Conservation (phyloP, 2,329 filamentous ascomycete species). For the Fusarium guadeloupense region DNA sequence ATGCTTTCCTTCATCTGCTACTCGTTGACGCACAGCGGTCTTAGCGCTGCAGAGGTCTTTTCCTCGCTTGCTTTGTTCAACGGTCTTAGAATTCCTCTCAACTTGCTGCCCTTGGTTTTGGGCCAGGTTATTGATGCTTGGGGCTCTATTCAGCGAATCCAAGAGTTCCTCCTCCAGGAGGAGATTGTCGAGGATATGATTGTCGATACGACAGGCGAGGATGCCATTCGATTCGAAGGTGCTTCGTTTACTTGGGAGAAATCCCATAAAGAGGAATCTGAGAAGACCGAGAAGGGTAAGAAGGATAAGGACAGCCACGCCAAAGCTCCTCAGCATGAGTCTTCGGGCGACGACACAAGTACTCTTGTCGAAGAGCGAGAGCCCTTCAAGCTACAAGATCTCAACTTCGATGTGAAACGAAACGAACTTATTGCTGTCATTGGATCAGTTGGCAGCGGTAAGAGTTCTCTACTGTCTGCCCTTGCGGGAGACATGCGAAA, state of each 20-base stretch:
- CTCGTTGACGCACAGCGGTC: conserved; percentile 69
- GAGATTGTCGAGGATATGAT: conserved; percentile 79
- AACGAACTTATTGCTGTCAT: conserved; percentile 88
- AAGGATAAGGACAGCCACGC: conserved; percentile 48
- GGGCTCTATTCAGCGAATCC: conserved; percentile 83
- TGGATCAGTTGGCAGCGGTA: conserved; percentile 87
- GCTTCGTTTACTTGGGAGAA: conserved; percentile 91
- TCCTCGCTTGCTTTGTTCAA: conserved; percentile 98
- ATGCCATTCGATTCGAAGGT: conserved; percentile 75
- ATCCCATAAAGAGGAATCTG: conserved; percentile 63
- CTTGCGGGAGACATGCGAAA: conserved; percentile 94
- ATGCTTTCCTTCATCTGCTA: conserved; percentile 95
- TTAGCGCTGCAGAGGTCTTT: conserved; percentile 83
- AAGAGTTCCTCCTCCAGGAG: conserved; percentile 88
- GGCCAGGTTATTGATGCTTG: conserved; percentile 91
- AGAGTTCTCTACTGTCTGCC: conserved; percentile 87
- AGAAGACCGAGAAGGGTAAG: conserved; percentile 56
- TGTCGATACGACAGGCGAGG: conserved; percentile 64
- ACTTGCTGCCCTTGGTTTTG: conserved; percentile 86
- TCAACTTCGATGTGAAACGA: conserved; percentile 74
- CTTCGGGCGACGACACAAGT: conserved; percentile 59
- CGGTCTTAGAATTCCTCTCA: conserved; percentile 86
- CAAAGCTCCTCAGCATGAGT: conserved; percentile 43
- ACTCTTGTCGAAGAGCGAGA: conserved; percentile 67
- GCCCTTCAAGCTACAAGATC: conserved; percentile 76